Evolutionary conservation across 768 basidiomycete species (phyloP), one percentile per base, ranked within the genome.

Genomic region (Phaffia australis): DNA sequence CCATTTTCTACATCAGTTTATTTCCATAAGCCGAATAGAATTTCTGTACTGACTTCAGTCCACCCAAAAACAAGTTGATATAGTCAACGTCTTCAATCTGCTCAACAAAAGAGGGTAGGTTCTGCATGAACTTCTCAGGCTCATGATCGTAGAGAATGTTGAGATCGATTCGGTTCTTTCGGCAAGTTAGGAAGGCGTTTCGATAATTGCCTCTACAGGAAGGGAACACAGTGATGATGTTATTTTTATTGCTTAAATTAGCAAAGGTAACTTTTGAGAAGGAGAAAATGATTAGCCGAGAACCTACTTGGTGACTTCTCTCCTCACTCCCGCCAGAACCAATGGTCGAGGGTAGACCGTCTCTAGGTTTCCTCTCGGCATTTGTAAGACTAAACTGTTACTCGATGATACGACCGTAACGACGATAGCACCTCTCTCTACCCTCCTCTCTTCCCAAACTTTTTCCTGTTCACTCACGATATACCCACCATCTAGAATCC

Each of bases 291-390:
- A 49, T 21, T 0, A 30, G 48, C 35, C 42, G 25, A 50, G 47
- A 47, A 81, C 85, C 72, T 72, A 90, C 92, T 76, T 78, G 48
- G 86, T 81, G 7, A 97, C 78, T 73, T 93, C 87, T 61, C 82
- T 79, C 60, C 83, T 82, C 1, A 98, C 85, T 6, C 89, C 85
- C 64, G 85, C 82, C 80, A 95, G 84, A 21, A 97, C 92, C 71
- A 99, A 76, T 16, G 93, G 88, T 52, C 95, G 80, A 3, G 95
- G 95, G 72, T 87, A 89, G 62, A 99, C 85, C 0, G 91, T 97
- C 78, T 99, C 95, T 68, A 99, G 74, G 76, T 98, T 98, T 0
- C 95, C 95, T 70, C 95, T 79, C 0, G 94, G 95, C 94, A 98
- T 98, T 77, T 99, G 95, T 14, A 99, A 78, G 0, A 98, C 88